Conservation (phyloP, 352 stramenopile species). For the Stephanocyclus meneghinianus region DNA sequence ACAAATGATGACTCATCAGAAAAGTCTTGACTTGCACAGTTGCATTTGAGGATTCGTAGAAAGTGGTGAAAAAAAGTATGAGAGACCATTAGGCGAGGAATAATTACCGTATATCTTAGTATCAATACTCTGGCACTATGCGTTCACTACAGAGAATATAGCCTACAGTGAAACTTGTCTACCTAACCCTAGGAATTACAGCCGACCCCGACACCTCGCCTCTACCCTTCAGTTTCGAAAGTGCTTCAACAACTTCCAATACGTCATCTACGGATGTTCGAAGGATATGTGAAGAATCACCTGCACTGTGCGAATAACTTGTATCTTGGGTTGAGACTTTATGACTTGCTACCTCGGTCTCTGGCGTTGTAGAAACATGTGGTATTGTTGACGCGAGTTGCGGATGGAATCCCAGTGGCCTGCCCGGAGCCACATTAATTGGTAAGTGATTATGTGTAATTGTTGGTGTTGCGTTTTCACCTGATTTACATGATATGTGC, state of each 20-base stretch:
- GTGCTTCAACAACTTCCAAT: slow-evolving; percentile 40
- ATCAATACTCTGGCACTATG: too few species aligned
- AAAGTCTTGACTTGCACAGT: too few species aligned
- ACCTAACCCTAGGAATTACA: slow-evolving; percentile 14
- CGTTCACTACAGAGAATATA: neutral
- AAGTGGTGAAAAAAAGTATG: too few species aligned
- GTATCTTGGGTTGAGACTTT: neutral
- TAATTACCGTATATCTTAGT: too few species aligned
- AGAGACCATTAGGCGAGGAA: too few species aligned
- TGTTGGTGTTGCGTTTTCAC: neutral
- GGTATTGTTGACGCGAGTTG: slow-evolving; percentile 21
- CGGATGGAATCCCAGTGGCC: slow-evolving; percentile 29
- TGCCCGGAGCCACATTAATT: neutral
- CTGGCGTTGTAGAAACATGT: neutral
- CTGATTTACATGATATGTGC: slow-evolving; percentile 8
- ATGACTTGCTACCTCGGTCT: neutral
- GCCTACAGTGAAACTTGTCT: neutral
- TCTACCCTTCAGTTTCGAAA: slow-evolving; percentile 35
- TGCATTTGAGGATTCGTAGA: too few species aligned
- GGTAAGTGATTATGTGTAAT: neutral
- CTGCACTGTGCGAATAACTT: neutral
- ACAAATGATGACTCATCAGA: too few species aligned
- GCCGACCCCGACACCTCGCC: neutral
- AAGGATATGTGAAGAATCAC: slow-evolving; percentile 8
- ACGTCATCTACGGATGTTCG: slow-evolving; percentile 27